Conservation (phyloP, 768 basidiomycete species). For the Megacollybia marginata region DNA sequence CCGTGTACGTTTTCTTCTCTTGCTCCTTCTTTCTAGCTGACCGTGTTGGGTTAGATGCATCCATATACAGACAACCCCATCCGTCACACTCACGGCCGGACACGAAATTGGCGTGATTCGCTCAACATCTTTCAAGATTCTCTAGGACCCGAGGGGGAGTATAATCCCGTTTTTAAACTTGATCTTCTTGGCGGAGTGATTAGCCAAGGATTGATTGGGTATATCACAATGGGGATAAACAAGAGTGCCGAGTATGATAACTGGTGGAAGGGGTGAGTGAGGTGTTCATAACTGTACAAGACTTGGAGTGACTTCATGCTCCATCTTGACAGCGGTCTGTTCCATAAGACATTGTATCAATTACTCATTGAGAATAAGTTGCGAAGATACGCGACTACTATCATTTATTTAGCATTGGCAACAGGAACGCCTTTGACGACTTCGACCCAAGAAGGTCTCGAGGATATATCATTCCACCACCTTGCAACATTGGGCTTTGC, state of each 20-base stretch:
- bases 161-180: slow-evolving; percentile 45
- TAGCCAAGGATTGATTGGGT: slow-evolving; percentile 41
- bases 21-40: neutral
- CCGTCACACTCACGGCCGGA: slow-evolving; percentile 36
- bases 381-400: too few relatives aligned
- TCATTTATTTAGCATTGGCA: too few relatives aligned
- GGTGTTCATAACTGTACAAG: too few relatives aligned
- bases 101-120: slow-evolving; percentile 45
- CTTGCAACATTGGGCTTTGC: slow-evolving; percentile 27
- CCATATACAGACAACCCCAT: slow-evolving; percentile 46
- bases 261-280: slow-evolving; percentile 14
- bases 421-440: too few relatives aligned
- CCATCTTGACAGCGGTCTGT: too few relatives aligned
- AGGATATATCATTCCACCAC: slow-evolving; percentile 37
- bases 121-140: slow-evolving; percentile 48
- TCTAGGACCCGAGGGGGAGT: slow-evolving; percentile 39
- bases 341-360: too few relatives aligned
- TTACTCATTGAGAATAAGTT: too few relatives aligned
- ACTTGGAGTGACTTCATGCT: too few relatives aligned
- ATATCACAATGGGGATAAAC: slow-evolving; percentile 44
- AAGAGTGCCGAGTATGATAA: slow-evolving; percentile 13
- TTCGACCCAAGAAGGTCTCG: slow-evolving; percentile 4
- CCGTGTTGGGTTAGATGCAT: slow-evolving; percentile 32
- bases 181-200: slow-evolving; percentile 45
- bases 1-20: slow-evolving; percentile 22